Conservation (phyloP, 192 early-diverging fungal species). For the Spinellus fusiger region DNA sequence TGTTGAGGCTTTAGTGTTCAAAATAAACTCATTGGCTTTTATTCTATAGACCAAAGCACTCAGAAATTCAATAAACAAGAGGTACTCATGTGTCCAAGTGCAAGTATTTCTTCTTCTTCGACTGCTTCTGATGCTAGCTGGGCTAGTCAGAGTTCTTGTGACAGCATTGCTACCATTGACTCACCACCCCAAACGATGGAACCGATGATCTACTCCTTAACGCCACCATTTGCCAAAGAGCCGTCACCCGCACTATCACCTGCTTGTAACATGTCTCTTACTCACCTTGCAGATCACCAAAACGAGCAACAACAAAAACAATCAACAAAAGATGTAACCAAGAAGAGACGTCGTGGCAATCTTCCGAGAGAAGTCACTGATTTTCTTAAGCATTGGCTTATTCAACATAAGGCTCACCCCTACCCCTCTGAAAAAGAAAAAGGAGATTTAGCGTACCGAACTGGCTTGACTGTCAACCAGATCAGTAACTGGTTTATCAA, state of each 20-base stretch:
- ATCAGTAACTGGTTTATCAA: constrained; percentile 64
- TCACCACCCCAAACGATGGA: constrained; percentile 5
- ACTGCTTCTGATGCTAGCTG: constrained; percentile 7
- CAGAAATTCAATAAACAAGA: neutral
- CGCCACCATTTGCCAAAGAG: neutral
- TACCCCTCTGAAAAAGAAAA: constrained; percentile 55
- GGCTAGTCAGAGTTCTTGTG: constrained; percentile 12
- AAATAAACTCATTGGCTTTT: neutral
- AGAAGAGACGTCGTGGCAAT: constrained; percentile 36
- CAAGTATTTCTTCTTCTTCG: constrained; percentile 16
- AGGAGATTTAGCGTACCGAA: constrained; percentile 35
- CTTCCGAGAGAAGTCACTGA: constrained; percentile 41
- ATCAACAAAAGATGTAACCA: constrained; percentile 6
- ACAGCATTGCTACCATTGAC: constrained; percentile 23
- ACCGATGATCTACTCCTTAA: constrained; percentile 1
- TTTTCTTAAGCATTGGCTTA: constrained; percentile 45
- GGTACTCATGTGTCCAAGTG: constrained; percentile 14
- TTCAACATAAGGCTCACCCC: constrained; percentile 48
- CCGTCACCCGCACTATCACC: neutral
- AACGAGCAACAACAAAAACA: constrained; percentile 7
- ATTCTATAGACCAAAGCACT: neutral
- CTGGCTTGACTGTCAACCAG: constrained; percentile 52
- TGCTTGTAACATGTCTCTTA: neutral
- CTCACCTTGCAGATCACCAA: neutral
- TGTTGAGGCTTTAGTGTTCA: neutral